Evolutionary conservation across 352 stramenopile species (phyloP).

Genomic region (Phytophthora pinifolia): DNA sequence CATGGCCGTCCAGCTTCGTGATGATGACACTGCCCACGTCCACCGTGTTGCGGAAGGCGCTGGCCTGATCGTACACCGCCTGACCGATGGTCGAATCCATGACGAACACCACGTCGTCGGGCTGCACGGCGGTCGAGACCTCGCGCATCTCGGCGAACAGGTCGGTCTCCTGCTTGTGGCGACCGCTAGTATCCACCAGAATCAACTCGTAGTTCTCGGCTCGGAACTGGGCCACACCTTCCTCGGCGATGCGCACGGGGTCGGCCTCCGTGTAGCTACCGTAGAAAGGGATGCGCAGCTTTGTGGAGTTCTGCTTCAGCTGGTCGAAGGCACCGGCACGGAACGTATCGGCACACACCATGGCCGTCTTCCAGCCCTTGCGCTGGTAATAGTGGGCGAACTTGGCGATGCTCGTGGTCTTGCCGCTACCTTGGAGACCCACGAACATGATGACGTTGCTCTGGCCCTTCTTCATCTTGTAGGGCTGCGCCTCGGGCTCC

Average conservation of each 20-base stretch:
- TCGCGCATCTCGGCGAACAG: constrained; percentile 99
- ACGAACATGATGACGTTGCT: constrained; percentile 95
- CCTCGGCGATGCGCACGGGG: constrained; percentile 96
- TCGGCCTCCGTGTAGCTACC: constrained; percentile 98
- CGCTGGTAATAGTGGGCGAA: constrained; percentile 98
- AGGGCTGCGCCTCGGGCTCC: constrained; percentile 80
- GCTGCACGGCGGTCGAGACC: constrained; percentile 94
- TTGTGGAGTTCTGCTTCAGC: constrained; percentile 99
- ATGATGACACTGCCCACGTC: constrained; percentile 98
- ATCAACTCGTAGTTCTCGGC: constrained; percentile 99
- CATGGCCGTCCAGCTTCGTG: constrained; percentile 99
- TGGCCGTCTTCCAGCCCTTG: constrained; percentile 98
- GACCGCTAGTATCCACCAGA: constrained; percentile 98
- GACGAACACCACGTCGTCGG: constrained; percentile 98
- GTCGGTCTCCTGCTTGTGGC: constrained; percentile 97
- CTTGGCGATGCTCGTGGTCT: constrained; percentile 99
- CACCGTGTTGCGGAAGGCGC: constrained; percentile 95
- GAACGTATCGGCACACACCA: constrained; percentile 99
- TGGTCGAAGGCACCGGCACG: constrained; percentile 99
- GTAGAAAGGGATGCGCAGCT: constrained; percentile 98
- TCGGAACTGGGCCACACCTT: constrained; percentile 97
- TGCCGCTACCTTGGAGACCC: constrained; percentile 94
- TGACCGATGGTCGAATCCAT: constrained; percentile 99
- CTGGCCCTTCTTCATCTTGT: constrained; percentile 91
- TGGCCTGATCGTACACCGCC: constrained; percentile 96